These are phyloP conservation scores for Elsinoe batatas DNA, from an alignment of 2,329 filamentous ascomycete genomes.

Conservation along the genomic window DNA sequence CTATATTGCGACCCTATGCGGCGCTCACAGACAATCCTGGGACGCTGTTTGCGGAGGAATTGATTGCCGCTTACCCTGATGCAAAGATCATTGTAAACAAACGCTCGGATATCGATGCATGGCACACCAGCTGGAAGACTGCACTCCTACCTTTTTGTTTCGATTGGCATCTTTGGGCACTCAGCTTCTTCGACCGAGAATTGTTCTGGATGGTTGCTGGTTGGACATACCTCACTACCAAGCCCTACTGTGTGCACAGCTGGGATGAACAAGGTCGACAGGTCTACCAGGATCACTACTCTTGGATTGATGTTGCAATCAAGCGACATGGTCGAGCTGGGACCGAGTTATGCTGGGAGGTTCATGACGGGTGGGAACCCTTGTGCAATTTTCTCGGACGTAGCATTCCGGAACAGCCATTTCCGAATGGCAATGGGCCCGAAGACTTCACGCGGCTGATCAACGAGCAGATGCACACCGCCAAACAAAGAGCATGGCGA, in stretches of 20 bases:
- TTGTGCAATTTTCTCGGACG: background rate
- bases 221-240: background rate
- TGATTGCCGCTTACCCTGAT: conserved; percentile 17
- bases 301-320: background rate
- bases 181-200: background rate
- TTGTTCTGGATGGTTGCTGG: conserved; percentile 3
- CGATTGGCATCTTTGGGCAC: background rate
- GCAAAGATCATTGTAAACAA: conserved; percentile 19
- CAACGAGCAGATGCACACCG: background rate
- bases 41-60: conserved; percentile 16
- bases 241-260: background rate
- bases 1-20: conserved; percentile 14
- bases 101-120: conserved; percentile 11
- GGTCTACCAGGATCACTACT: background rate
- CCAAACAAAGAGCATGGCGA: background rate
- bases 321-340: background rate
- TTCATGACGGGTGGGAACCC: background rate
- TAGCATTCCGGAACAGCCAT: background rate
- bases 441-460: background rate
- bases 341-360: background rate
- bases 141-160: background rate
- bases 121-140: background rate
- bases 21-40: conserved; percentile 16
- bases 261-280: background rate
- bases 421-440: background rate